Base-by-base conservation (phyloP, 805 yeast genomes). In the Yarrowia phangngaensis region DNA sequence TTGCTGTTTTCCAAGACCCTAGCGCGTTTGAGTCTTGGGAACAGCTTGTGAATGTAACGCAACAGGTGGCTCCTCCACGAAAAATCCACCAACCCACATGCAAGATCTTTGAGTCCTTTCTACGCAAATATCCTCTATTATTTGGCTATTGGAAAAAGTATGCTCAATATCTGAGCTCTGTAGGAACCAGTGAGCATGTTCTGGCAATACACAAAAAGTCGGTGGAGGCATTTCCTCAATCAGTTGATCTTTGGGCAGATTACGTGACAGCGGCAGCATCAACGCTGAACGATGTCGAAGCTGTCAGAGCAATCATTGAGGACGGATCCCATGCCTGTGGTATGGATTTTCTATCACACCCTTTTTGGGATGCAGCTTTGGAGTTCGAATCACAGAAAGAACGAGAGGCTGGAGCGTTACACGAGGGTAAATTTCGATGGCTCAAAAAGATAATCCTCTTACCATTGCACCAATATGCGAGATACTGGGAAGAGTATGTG, bases 391-490 rank as follows among this genome's bases (percentile, higher is more conserved):
- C 66, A 3, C 63, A 66, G 19, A 63, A 63, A 19, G 71, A 68
- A 27, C 62, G 75, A 4, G 57, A 69, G 2, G 58, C 62, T 2
- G 59, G 76, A 2, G 71, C 78, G 1, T 38, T 53, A 13, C 67
- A 51, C 63, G 43, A 20, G 4, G 28, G 22, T 4, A 28, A 41
- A 20, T 29, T 40, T 15, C 31, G 17, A 19, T 79, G 32, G 62
- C 78, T 36, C 59, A 60, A 27, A 3, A 47, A 53, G 16, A 53
- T 66, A 12, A 49, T 63, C 5, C 51, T 50, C 12, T 68, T 84
- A 2, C 97, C 97, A 0, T 64, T 89, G 35, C 90, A 92, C 64
- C 92, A 87, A 58, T 89, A 92, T 62, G 83, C 97, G 0, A 79
- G 79, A 55, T 90, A 83, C 62, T 82, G 75, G 58, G 78, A 69